A percentile compares a stretch with the other conserved stretches of the same genome.
These are phyloP conservation scores for Gardenia jasminoides DNA, from an alignment of 257 asterid genomes.

Conservation along the genomic window DNA sequence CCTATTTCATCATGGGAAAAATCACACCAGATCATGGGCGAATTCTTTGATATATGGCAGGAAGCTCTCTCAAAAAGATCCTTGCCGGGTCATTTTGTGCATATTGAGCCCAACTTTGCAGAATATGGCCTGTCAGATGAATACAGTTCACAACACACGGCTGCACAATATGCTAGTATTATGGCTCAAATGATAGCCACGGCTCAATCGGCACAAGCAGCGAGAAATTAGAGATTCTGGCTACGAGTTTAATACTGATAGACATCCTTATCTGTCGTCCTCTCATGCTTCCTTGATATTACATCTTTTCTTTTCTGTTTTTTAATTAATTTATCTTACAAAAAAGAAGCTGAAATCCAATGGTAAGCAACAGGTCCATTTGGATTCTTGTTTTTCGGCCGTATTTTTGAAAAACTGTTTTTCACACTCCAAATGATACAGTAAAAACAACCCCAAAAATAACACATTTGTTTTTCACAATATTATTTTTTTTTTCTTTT, in stretches of 20 bases:
- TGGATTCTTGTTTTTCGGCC: no score
- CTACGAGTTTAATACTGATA: not conserved
- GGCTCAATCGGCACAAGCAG: conserved; percentile 62
- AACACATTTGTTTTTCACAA: no score
- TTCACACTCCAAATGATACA: no score
- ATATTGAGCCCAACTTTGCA: conserved; percentile 70
- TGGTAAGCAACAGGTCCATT: not conserved
- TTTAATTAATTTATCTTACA: not conserved
- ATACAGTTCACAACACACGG: conserved; percentile 76
- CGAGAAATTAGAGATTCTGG: conserved; percentile 48
- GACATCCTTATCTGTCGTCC: not conserved
- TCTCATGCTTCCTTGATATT: not conserved
- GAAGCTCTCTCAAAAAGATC: conserved; percentile 82
- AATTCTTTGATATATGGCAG: conserved; percentile 81
- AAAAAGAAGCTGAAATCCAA: not conserved
- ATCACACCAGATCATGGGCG: conserved; percentile 80
- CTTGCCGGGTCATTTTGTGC: conserved; percentile 88
- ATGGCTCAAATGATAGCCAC: conserved; percentile 87
- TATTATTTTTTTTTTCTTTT: no score
- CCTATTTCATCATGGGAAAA: conserved; percentile 91
- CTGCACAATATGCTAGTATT: conserved; percentile 82
- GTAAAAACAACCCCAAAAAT: no score
- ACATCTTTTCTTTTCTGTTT: not conserved
- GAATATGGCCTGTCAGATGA: conserved; percentile 79
- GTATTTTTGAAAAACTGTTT: no score